A percentile compares a stretch with the other conserved stretches of the same genome.
Evolutionary conservation across 495 filamentous ascomycete genomes (phyloP).

Genomic region (Aspergillus incahuasiensis): DNA sequence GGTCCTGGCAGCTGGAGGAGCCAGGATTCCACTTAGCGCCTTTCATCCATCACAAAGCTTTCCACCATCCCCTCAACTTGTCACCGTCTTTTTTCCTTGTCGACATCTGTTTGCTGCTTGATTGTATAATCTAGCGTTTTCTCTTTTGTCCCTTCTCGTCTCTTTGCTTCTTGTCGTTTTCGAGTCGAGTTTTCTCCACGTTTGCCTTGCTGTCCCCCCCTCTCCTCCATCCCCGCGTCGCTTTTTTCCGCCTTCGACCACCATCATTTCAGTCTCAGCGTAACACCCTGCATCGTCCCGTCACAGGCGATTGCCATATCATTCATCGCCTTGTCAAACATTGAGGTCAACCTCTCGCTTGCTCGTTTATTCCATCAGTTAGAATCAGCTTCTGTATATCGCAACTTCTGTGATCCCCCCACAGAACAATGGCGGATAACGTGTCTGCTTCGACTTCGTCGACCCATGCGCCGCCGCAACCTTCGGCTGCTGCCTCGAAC

Average conservation of each 20-base stretch:
- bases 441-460: slow-evolving; percentile 48
- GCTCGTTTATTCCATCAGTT: slow-evolving; percentile 16
- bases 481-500: slow-evolving; percentile 63
- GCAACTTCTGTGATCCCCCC: slow-evolving; percentile 16
- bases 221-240: slow-evolving; percentile 20
- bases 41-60: slow-evolving; percentile 21
- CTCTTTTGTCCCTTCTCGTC: slow-evolving; percentile 1
- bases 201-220: slow-evolving; percentile 5
- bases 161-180: slow-evolving; percentile 10
- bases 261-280: slow-evolving; percentile 21
- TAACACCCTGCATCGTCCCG: slow-evolving; percentile 27
- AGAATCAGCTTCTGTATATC: slow-evolving; percentile 21
- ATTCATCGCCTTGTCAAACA: slow-evolving; percentile 13
- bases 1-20: slow-evolving; percentile 15
- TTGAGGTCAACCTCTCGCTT: slow-evolving; percentile 17
- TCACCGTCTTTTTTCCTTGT: slow-evolving; percentile 20
- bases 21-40: slow-evolving; percentile 21
- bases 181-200: slow-evolving; percentile 9
- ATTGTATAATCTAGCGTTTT: slow-evolving; percentile 17
- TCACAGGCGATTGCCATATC: slow-evolving; percentile 22
- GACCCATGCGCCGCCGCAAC: slow-evolving; percentile 59
- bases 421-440: slow-evolving; percentile 64
- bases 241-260: slow-evolving; percentile 23
- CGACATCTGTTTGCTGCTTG: slow-evolving; percentile 17
- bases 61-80: slow-evolving; percentile 24